Base-by-base conservation (phyloP, 768 basidiomycete species). In the Trametopsis cervina region DNA sequence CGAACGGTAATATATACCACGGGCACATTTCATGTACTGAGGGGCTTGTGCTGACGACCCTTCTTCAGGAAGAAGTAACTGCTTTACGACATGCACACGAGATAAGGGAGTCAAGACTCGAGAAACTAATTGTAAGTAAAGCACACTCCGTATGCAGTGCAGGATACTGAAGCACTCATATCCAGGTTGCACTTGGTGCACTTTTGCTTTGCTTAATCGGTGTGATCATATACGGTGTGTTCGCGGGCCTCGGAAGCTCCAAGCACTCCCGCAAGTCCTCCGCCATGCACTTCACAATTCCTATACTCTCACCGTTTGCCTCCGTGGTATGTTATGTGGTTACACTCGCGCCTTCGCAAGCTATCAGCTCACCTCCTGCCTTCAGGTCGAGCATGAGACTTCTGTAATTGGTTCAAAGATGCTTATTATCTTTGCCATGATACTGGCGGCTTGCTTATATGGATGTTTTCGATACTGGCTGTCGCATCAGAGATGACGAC, bases 271-370 rank as follows among this genome's bases (percentile, higher is more conserved):
- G 46, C 15, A 42, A 26, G 41, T 50, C 42, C 11, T 43, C 66
- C 4, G 66, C 81, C 0, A 69, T 75, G 1, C 86, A 87, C 59
- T 86, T 86, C 60, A 88, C 85, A 0, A 82, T 89, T 20, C 85
- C 86, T 3, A 80, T 89, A 3, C 61, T 89, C 15, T 89, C 86
- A 0, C 86, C 85, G 0, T 89, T 88, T 55, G 76, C 84, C 2
- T 86, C 84, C 9, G 86, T 88, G 59, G 85, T 88, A 50, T 47
- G 76, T 67, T 2, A 44, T 20, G 23, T 23, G 24, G n/a, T 11
- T 29, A 13, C 46, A n/a, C 25, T 25, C 43, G 23, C 33, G 12
- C 25, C 33, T 35, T 35, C 33, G 33, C 9, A 20, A n/a, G n/a
- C 20, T 40, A 26, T 24, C 18, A 9, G 5, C 41, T 33, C 22